Percentiles rank a stretch among this genome's conserved stretches.
These are phyloP conservation scores for Venturia aucupariae DNA, from an alignment of 2,329 filamentous ascomycete genomes.

Conservation along the genomic window DNA sequence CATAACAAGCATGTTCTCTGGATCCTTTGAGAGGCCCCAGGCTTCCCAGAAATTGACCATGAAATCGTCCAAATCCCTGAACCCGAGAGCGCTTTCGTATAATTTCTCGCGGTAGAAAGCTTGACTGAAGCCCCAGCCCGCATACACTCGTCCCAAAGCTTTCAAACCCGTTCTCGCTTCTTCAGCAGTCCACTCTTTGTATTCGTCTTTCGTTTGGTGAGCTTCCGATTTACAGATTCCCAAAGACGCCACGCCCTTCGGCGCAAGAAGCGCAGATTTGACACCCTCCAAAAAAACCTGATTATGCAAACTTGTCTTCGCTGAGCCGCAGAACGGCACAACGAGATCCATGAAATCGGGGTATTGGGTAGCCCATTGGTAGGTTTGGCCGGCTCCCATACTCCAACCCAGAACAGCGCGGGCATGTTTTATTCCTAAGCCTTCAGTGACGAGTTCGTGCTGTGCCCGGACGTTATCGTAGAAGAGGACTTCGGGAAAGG, in stretches of 20 bases:
- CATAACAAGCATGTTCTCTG: slow-evolving; percentile 67
- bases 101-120: slow-evolving; percentile 65
- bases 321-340: slow-evolving; percentile 57
- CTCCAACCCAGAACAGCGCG: slow-evolving; percentile 59
- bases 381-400: slow-evolving; percentile 61
- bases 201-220: slow-evolving; percentile 28
- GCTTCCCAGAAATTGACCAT: slow-evolving; percentile 67
- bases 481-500: slow-evolving; percentile 55
- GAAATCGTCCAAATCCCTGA: slow-evolving; percentile 61
- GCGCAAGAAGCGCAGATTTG: slow-evolving; percentile 50
- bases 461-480: slow-evolving; percentile 64
- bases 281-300: slow-evolving; percentile 59
- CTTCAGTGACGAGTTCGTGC: slow-evolving; percentile 54
- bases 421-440: slow-evolving; percentile 51
- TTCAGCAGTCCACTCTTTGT: slow-evolving; percentile 42
- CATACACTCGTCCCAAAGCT: slow-evolving; percentile 66
- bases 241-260: slow-evolving; percentile 44
- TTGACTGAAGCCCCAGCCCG: slow-evolving; percentile 73
- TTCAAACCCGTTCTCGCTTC: slow-evolving; percentile 52
- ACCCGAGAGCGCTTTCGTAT: slow-evolving; percentile 57
- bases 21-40: slow-evolving; percentile 64
- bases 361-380: slow-evolving; percentile 54
- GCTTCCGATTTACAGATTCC: slow-evolving; percentile 41
- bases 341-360: slow-evolving; percentile 57
- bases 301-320: slow-evolving; percentile 57